These are phyloP conservation scores for Rhizopus sp. DNA, from an alignment of 371 early-diverging fungal genomes.

Conservation along the genomic window DNA sequence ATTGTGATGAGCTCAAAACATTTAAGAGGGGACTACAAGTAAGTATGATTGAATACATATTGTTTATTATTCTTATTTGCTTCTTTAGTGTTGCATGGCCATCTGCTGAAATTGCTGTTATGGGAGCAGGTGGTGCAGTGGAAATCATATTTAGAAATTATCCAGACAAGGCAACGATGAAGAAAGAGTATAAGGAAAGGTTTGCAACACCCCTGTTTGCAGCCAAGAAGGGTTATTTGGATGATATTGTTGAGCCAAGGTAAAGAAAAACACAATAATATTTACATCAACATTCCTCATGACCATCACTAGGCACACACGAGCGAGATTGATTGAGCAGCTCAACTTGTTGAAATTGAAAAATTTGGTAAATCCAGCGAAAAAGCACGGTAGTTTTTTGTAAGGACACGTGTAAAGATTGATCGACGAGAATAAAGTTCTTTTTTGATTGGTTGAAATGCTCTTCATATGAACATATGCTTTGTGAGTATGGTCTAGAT, in stretches of 20 bases:
- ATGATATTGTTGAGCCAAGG: constrained; percentile 91
- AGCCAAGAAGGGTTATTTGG: constrained; percentile 94
- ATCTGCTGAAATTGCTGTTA: constrained; percentile 96
- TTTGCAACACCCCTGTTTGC: constrained; percentile 97
- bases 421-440: not conserved
- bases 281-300: not conserved
- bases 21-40: constrained; percentile 86
- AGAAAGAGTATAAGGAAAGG: constrained; percentile 87
- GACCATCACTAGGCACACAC: constrained; percentile 56
- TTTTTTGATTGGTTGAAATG: too few relatives aligned
- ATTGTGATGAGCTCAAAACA: constrained; percentile 98
- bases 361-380: constrained; percentile 74
- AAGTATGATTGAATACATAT: constrained; percentile 13
- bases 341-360: constrained; percentile 80
- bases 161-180: constrained; percentile 70
- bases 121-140: constrained; percentile 97
- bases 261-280: constrained; percentile 1
- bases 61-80: not conserved
- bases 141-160: constrained; percentile 91
- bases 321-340: constrained; percentile 86
- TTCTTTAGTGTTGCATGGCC: constrained; percentile 91
- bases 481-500: too few relatives aligned
- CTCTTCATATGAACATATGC: too few relatives aligned
- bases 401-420: not conserved
- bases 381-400: constrained; percentile 80